These are phyloP conservation scores for Geotrichum bryndzae DNA, from an alignment of 1,139 yeast species.

Conservation along the genomic window DNA sequence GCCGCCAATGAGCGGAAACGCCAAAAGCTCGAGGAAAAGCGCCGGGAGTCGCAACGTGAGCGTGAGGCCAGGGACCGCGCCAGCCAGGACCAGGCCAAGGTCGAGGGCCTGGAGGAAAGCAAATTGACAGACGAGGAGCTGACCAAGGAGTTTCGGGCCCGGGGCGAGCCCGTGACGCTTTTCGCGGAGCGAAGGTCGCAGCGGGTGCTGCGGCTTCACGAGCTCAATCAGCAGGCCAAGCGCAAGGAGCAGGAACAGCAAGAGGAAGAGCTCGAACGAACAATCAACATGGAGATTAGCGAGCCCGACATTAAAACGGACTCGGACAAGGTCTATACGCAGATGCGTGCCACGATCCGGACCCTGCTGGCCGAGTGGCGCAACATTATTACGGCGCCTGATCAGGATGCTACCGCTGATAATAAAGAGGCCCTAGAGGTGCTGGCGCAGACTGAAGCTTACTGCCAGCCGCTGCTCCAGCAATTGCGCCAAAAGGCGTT, in stretches of 20 bases:
- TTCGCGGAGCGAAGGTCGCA: constrained; percentile 44
- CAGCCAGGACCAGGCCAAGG: constrained; percentile 10
- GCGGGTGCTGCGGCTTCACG: constrained; percentile 23
- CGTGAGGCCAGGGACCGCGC: constrained; percentile 15
- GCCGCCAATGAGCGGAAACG: constrained; percentile 26
- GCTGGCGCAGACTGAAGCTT: constrained; percentile 51
- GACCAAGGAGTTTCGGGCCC: constrained; percentile 38
- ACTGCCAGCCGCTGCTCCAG: constrained; percentile 56
- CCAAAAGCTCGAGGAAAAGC: constrained; percentile 22
- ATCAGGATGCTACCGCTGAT: constrained; percentile 15
- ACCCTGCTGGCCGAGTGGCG: constrained; percentile 47
- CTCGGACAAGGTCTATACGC: constrained; percentile 36
- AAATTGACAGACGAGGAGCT: constrained; percentile 46
- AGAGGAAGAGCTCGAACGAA: constrained; percentile 19
- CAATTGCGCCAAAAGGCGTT: constrained; percentile 49
- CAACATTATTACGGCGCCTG: constrained; percentile 19
- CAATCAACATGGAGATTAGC: constrained; percentile 24
- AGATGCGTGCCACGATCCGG: constrained; percentile 47
- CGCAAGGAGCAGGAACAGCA: constrained; percentile 21
- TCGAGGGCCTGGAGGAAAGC: constrained; percentile 17
- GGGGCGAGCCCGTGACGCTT: constrained; percentile 40
- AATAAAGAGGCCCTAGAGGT: constrained; percentile 27
- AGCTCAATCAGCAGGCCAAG: constrained; percentile 27
- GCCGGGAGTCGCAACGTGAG: constrained; percentile 18
- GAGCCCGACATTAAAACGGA: constrained; percentile 38